These are phyloP conservation scores for Dryadomyces quercivorus DNA, from an alignment of 2,329 filamentous ascomycete genomes.

Conservation along the genomic window DNA sequence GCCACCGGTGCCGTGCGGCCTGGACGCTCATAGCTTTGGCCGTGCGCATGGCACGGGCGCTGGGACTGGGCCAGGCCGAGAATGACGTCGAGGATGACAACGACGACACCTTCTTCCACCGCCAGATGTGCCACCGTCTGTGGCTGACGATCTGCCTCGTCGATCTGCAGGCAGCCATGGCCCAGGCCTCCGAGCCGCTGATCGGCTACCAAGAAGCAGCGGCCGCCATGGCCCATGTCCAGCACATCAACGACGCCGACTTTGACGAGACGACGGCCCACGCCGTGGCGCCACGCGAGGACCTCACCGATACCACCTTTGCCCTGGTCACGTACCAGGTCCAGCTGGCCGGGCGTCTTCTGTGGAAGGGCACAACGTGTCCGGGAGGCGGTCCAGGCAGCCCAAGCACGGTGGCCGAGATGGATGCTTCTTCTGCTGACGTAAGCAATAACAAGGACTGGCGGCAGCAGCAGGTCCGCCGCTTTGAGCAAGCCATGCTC, in stretches of 20 bases:
- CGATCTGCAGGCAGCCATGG: slow-evolving; percentile 13
- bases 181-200: slow-evolving; percentile 13
- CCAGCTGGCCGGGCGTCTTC: slow-evolving; percentile 12
- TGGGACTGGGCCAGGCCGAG: background rate
- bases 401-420: too few species aligned
- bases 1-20: background rate
- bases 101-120: slow-evolving; percentile 12
- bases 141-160: slow-evolving; percentile 16
- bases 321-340: slow-evolving; percentile 16
- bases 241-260: slow-evolving; percentile 8
- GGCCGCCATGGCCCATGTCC: slow-evolving; percentile 6
- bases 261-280: slow-evolving; percentile 12
- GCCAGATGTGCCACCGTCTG: slow-evolving; percentile 13
- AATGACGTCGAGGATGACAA: background rate
- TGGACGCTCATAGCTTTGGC: background rate
- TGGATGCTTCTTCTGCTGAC: too few species aligned
- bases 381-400: too few species aligned
- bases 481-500: background rate
- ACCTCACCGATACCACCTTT: slow-evolving; percentile 17
- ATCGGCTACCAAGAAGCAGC: slow-evolving; percentile 9
- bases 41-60: background rate
- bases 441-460: too few species aligned
- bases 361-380: background rate
- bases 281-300: slow-evolving; percentile 10
- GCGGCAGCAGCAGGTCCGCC: background rate